Conservation (phyloP, 345 rosid genomes). For the Populus simonii region DNA sequence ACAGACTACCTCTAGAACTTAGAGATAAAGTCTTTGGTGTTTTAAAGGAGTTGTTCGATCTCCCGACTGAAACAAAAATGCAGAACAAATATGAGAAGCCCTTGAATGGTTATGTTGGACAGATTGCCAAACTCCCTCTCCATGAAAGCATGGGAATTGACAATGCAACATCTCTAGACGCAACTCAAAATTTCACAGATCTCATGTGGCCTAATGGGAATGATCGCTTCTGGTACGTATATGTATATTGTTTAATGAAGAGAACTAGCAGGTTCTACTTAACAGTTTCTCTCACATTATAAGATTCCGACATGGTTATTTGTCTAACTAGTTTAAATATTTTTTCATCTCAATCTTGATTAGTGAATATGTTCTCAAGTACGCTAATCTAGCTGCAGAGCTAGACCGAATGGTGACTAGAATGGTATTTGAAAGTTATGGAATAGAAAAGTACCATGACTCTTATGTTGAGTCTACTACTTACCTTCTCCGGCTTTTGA, state of each 20-base stretch:
- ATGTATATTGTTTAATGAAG: too few relatives aligned
- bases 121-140: slow-evolving; percentile 53
- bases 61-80: slow-evolving; percentile 54
- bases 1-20: slow-evolving; percentile 28
- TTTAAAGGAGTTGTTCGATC: slow-evolving; percentile 55
- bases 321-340: background rate
- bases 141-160: slow-evolving; percentile 79
- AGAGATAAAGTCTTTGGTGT: slow-evolving; percentile 31
- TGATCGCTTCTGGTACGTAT: slow-evolving; percentile 45
- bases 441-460: slow-evolving; percentile 37
- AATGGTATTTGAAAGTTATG: slow-evolving; percentile 65
- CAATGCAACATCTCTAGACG: slow-evolving; percentile 40
- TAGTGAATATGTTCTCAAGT: slow-evolving; percentile 26
- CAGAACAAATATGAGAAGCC: slow-evolving; percentile 58
- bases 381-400: slow-evolving; percentile 40
- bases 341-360: background rate
- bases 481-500: slow-evolving; percentile 50
- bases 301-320: too few relatives aligned
- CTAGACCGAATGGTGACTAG: slow-evolving; percentile 46
- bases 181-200: slow-evolving; percentile 43
- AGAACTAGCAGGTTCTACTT: too few relatives aligned
- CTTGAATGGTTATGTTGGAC: slow-evolving; percentile 59
- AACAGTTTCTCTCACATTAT: background rate
- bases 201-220: slow-evolving; percentile 77
- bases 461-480: slow-evolving; percentile 35